phyloP scores from a whole-genome alignment of 352 stramenopile species.

The Globisporangium alternatum region DNA sequence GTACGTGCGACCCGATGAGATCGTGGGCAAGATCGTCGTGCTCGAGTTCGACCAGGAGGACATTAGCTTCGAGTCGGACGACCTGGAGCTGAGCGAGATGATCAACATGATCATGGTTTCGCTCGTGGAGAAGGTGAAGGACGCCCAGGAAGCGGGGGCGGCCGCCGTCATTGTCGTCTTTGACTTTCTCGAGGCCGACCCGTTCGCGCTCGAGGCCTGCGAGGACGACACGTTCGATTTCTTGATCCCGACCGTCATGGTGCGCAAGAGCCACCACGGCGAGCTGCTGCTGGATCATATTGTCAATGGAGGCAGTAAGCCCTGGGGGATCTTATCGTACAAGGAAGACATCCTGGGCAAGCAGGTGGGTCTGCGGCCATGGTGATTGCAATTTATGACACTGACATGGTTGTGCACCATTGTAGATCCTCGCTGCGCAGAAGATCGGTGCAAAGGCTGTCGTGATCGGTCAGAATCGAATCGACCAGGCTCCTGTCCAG shows the following conservation, averaged over 20 bases:
- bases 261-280: conserved; percentile 51
- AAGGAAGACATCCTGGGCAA: conserved; percentile 70
- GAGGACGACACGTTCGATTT: conserved; percentile 59
- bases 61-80: conserved; percentile 44
- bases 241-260: conserved; percentile 63
- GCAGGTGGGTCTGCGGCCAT: conserved; percentile 33
- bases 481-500: conserved; percentile 43
- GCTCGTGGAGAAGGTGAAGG: conserved; percentile 70
- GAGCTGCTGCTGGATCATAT: conserved; percentile 60
- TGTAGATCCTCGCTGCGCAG: conserved; percentile 57
- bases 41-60: conserved; percentile 67
- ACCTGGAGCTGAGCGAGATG: conserved; percentile 55
- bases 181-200: conserved; percentile 65
- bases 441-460: conserved; percentile 67
- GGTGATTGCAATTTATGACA: background rate
- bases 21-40: conserved; percentile 63
- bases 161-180: conserved; percentile 59
- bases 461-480: conserved; percentile 51
- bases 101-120: conserved; percentile 64
- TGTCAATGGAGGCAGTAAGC: conserved; percentile 26
- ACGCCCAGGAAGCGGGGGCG: conserved; percentile 58
- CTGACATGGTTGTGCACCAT: background rate
- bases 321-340: conserved; percentile 46
- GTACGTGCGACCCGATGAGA: conserved; percentile 66
- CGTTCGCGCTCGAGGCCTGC: conserved; percentile 50